Percentiles rank a stretch among this genome's conserved stretches.
These are phyloP conservation scores for Excoecaria cochinchinensis DNA, from an alignment of 345 rosid species.

Conservation along the genomic window DNA sequence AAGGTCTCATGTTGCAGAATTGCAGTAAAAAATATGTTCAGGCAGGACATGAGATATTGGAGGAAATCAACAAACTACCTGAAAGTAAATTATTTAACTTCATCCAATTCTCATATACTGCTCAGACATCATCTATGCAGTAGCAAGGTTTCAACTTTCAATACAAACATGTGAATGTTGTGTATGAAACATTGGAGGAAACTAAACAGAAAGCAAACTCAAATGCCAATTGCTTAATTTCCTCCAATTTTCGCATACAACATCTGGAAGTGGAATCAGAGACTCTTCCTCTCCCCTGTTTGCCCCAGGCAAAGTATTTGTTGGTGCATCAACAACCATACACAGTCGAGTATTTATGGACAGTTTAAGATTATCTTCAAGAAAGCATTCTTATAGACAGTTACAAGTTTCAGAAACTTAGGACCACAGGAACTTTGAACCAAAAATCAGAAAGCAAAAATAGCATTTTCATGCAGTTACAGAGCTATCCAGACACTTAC, in stretches of 20 bases:
- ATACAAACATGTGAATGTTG: not conserved
- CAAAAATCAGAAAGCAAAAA: not conserved
- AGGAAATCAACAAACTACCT: too few species aligned
- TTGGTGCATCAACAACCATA: not conserved
- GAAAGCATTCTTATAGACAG: not conserved
- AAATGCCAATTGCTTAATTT: not conserved
- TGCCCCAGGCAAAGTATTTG: not conserved
- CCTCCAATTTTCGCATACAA: not conserved
- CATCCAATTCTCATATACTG: slow-evolving; percentile 15
- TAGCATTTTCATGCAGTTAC: slow-evolving; percentile 1
- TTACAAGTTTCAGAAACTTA: not conserved
- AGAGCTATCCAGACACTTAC: not conserved
- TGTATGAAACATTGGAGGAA: not conserved
- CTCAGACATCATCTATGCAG: not conserved
- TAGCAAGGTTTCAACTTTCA: not conserved
- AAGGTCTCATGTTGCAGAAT: not conserved
- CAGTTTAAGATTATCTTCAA: not conserved
- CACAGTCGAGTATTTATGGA: not conserved
- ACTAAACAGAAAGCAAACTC: not conserved
- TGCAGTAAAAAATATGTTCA: too few species aligned
- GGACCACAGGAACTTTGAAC: not conserved
- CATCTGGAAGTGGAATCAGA: not conserved
- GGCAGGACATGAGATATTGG: too few species aligned
- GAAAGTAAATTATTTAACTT: not conserved
- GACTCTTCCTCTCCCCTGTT: not conserved